phyloP scores from a whole-genome alignment of 768 basidiomycete species.

The Leucocoprinus leucothites region DNA sequence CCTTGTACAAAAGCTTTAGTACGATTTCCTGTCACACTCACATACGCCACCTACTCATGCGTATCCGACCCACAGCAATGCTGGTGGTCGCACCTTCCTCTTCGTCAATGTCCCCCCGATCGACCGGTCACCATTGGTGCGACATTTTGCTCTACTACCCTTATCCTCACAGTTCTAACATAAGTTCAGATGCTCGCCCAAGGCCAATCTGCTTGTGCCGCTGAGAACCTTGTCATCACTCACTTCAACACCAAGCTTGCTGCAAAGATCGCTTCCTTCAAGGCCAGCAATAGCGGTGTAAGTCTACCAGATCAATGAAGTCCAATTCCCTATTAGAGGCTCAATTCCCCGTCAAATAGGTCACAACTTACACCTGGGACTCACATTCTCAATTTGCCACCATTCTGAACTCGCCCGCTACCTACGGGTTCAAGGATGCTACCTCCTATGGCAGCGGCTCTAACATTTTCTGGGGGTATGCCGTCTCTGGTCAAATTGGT shows the following conservation, averaged over 20 bases:
- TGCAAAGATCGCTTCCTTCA: conserved; percentile 36
- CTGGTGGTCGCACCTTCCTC: conserved; percentile 55
- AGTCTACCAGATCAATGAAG: conserved; percentile 16
- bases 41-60: background rate
- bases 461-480: conserved; percentile 55
- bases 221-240: conserved; percentile 44
- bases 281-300: conserved; percentile 44
- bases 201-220: conserved; percentile 31
- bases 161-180: too few relatives aligned
- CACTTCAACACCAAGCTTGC: conserved; percentile 51
- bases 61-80: conserved; percentile 29
- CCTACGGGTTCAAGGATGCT: conserved; percentile 56
- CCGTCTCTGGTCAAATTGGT: background rate
- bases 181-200: conserved; percentile 46
- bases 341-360: conserved; percentile 30
- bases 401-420: conserved; percentile 43
- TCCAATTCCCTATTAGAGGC: too few relatives aligned
- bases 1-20: conserved; percentile 29
- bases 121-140: conserved; percentile 41
- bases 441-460: conserved; percentile 39
- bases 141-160: too few relatives aligned
- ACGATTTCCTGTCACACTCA: background rate
- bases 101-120: conserved; percentile 42
- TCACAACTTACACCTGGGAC: conserved; percentile 49
- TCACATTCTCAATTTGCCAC: conserved; percentile 45